Base-by-base conservation (phyloP, 306 rosid genomes). In the Pterocarpus macrocarpus region DNA sequence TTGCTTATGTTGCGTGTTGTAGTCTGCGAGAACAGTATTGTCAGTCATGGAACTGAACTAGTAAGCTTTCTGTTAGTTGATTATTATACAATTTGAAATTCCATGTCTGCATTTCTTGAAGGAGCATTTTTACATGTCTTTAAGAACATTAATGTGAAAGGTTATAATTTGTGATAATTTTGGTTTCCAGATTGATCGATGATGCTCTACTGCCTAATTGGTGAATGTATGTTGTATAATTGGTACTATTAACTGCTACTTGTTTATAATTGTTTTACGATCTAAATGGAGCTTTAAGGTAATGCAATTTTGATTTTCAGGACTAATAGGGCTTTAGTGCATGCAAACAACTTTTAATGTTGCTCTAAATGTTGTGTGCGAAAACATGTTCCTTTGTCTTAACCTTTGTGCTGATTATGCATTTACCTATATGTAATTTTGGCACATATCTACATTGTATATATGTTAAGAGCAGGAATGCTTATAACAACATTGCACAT, bases 331-430 rank as follows among this genome's bases (percentile, higher is more conserved):
- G 39, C 15, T 32, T 30, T 30, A 32, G 56, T 12, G 38, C 39
- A 61, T 7, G 8, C 39, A 32, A 61, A 30, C 39, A 61, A 30
- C 39, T 61, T 61, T 61, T 22, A 22, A 22, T 75, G 81, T 88
- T 77, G 44, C 22, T 34, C 69, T 64, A 36, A 28, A 35, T 64
- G 36, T 35, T 64, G 10, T 64, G 44, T 34, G 69, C 13, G 10
- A 35, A 5, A 34, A 14, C 36, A 64, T 64, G 28, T 64, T 35
- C 28, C 38, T 30, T 30, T 61, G 64, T 9, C 10, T 57, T 57
- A 22, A 57, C 5, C 39, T 36, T 3, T 57, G 39, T 34, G 16
- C 12, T 11, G 4, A 30, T 9, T 3, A 4, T 61, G 39, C 16
- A 9, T 36, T 11, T 61, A 30, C 39, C 11, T 36, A 32, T 61